Percentiles rank a stretch among this genome's conserved stretches.
Evolutionary conservation across 148 eudicot species (phyloP).

Genomic region (Linanthus parryae): DNA sequence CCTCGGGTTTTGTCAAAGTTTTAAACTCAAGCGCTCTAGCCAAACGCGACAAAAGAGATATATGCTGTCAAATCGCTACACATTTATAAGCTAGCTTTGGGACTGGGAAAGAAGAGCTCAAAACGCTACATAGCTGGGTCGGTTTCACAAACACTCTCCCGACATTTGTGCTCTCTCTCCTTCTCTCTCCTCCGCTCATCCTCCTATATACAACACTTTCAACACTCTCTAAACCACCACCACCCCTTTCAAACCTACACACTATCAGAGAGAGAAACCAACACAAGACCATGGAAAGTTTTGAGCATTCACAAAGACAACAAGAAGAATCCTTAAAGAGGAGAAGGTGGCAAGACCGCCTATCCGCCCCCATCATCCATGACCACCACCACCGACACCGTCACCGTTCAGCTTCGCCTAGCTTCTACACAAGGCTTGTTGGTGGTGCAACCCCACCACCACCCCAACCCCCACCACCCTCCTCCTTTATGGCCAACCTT

Average conservation of each 20-base stretch:
- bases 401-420: slow-evolving; percentile 5
- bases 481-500: background rate
- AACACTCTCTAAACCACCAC: slow-evolving; percentile 4
- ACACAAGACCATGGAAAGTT: slow-evolving; percentile 14
- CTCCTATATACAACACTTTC: slow-evolving; percentile 8
- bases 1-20: background rate
- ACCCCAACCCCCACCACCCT: background rate
- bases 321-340: slow-evolving; percentile 28
- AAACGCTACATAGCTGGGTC: slow-evolving; percentile 12
- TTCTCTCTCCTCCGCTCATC: slow-evolving; percentile 6
- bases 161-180: slow-evolving; percentile 27
- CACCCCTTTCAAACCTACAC: background rate
- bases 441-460: background rate
- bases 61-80: background rate
- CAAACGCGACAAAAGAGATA: background rate
- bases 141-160: slow-evolving; percentile 18
- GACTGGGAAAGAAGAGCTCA: slow-evolving; percentile 13
- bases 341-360: slow-evolving; percentile 25
- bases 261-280: slow-evolving; percentile 1
- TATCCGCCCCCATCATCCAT: background rate
- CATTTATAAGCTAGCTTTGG: slow-evolving; percentile 15
- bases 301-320: slow-evolving; percentile 22
- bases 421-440: background rate
- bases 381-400: slow-evolving; percentile 3
- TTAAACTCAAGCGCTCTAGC: background rate